These are phyloP conservation scores for Tulasnella sp. DNA, from an alignment of 768 basidiomycete genomes.

Conservation along the genomic window DNA sequence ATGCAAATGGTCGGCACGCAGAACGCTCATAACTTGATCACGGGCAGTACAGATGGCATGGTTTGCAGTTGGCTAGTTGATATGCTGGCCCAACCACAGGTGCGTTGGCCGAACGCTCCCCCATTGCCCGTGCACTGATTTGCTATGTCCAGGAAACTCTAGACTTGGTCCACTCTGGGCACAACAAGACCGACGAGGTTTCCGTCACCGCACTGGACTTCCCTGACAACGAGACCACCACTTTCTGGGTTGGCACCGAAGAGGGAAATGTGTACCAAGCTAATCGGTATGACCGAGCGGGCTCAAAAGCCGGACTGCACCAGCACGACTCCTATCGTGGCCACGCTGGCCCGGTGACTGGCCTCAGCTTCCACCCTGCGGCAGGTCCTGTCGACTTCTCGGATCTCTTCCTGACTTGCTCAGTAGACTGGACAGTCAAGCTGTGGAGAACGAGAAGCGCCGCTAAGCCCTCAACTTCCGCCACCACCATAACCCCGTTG, in stretches of 20 bases:
- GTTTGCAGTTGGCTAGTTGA: conserved; percentile 98
- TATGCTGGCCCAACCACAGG: conserved; percentile 98
- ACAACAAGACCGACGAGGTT: conserved; percentile 97
- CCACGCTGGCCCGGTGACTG: conserved; percentile 92
- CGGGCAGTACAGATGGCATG: conserved; percentile 94
- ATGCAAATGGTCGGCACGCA: conserved; percentile 99
- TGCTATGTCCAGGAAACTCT: conserved; percentile 75
- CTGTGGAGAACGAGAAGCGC: conserved; percentile 86
- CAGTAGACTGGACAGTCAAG: conserved; percentile 98
- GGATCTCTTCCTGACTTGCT: conserved; percentile 89
- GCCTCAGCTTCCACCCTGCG: conserved; percentile 91
- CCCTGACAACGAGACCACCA: conserved; percentile 93
- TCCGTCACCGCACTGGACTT: conserved; percentile 93
- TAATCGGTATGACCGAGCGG: conserved; percentile 94
- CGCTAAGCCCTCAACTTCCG: conserved; percentile 68
- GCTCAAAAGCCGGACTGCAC: conserved; percentile 93
- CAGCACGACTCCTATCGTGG: conserved; percentile 91
- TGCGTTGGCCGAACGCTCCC: conserved; percentile 41
- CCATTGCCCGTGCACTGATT: background rate
- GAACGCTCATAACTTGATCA: conserved; percentile 96
- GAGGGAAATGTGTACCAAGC: conserved; percentile 98
- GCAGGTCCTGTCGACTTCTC: conserved; percentile 92
- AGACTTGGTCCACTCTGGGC: conserved; percentile 83
- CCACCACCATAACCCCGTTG: conserved; percentile 65
- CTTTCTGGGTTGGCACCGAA: conserved; percentile 98